Conservation (phyloP, 805 yeast species). For the Candida taoyuanica region DNA sequence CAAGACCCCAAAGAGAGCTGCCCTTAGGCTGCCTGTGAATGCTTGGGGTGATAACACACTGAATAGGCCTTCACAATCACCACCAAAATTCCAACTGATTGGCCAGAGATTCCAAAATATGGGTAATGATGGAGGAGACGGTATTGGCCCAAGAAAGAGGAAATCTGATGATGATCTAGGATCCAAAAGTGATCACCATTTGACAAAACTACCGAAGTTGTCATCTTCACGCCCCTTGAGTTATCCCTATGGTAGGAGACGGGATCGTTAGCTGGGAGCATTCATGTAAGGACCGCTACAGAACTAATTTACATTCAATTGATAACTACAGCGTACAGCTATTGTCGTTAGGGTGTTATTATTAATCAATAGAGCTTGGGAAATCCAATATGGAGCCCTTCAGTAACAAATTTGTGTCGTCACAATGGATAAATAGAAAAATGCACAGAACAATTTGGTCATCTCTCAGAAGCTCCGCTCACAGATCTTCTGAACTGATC, state of each 20-base stretch:
- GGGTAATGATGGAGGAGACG: constrained; percentile 9
- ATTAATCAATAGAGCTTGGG: neutral
- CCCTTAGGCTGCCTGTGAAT: constrained; percentile 14
- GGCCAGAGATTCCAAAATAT: constrained; percentile 22
- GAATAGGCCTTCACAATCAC: constrained; percentile 11
- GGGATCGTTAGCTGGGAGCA: no score
- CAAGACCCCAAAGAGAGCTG: constrained; percentile 27
- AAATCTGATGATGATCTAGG: constrained; percentile 9
- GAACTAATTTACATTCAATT: no score
- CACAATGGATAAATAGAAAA: neutral
- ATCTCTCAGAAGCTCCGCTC: constrained; percentile 32
- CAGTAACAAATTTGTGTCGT: no score
- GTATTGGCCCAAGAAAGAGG: constrained; percentile 7
- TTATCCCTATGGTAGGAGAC: no score
- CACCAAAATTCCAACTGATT: constrained; percentile 27
- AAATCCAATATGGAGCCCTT: neutral
- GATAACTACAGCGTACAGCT: no score
- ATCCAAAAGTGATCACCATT: neutral
- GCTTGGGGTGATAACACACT: neutral
- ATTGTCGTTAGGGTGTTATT: no score
- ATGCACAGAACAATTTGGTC: constrained; percentile 9
- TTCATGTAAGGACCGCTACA: neutral
- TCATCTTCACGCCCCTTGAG: no score
- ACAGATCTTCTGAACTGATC: constrained; percentile 43
- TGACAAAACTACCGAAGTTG: constrained; percentile 13